A percentile compares a stretch with the other conserved stretches of the same genome.
Conservation (phyloP, 139 green algal genomes). For the Volvox africanus region DNA sequence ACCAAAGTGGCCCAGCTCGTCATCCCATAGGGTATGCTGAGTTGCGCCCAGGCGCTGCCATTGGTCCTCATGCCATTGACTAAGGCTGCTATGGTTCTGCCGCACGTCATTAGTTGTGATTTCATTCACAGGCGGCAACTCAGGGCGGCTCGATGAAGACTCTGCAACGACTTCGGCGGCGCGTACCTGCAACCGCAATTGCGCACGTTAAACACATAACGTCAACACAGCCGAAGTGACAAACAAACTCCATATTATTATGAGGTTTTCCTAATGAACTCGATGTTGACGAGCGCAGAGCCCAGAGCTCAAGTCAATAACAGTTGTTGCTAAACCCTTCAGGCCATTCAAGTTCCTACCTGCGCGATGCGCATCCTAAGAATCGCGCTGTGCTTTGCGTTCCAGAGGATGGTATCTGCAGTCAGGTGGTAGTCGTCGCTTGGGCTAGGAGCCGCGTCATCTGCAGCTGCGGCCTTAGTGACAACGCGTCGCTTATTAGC, state of each 20-base stretch:
- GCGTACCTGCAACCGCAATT: constrained; percentile 32
- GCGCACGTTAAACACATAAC: not conserved
- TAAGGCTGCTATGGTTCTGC: not conserved
- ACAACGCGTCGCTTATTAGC: not conserved
- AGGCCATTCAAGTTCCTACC: not conserved
- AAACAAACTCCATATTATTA: too few species aligned
- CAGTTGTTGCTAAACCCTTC: not conserved
- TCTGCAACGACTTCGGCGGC: constrained; percentile 23
- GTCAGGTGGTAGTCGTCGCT: constrained; percentile 27
- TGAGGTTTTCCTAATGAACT: too few species aligned
- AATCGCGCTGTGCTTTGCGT: not conserved
- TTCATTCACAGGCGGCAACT: not conserved
- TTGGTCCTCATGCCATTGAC: constrained; percentile 40
- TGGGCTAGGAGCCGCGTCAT: constrained; percentile 3
- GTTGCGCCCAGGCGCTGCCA: not conserved
- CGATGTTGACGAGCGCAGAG: too few species aligned
- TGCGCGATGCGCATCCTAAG: constrained; percentile 5
- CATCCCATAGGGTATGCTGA: constrained; percentile 16
- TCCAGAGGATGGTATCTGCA: constrained; percentile 30
- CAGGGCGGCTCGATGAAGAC: not conserved
- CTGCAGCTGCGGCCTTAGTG: not conserved
- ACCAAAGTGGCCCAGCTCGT: constrained; percentile 36
- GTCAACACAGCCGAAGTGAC: too few species aligned
- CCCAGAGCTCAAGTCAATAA: too few species aligned
- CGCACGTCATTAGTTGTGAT: not conserved